phyloP scores from a whole-genome alignment of 1,284 basidiomycete species.

The Chalciporus sp. region DNA sequence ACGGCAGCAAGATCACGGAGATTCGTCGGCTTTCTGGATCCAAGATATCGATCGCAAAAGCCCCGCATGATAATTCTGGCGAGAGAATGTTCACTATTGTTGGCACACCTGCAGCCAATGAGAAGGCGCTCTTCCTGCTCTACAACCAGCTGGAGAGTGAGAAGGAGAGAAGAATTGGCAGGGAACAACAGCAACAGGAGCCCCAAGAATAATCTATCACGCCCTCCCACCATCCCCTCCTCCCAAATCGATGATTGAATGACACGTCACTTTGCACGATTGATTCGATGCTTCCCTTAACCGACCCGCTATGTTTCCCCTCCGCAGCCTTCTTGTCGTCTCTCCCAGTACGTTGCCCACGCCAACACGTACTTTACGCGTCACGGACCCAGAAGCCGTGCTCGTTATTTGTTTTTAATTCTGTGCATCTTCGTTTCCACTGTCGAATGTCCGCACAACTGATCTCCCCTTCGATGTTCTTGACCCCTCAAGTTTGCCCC shows the following conservation, averaged over 20 bases:
- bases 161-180: constrained; percentile 88
- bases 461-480: constrained; percentile 31
- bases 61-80: constrained; percentile 97
- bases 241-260: constrained; percentile 2
- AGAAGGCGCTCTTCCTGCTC: constrained; percentile 94
- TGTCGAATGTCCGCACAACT: constrained; percentile 29
- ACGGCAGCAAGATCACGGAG: constrained; percentile 98
- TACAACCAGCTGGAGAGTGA: constrained; percentile 97
- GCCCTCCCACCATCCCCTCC: not conserved
- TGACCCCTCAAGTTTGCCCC: constrained; percentile 28
- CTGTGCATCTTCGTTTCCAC: constrained; percentile 26
- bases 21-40: constrained; percentile 96
- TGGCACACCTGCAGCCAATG: constrained; percentile 94
- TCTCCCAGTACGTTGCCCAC: constrained; percentile 16
- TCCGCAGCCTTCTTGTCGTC: constrained; percentile 32
- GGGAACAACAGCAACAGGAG: constrained; percentile 71
- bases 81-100: constrained; percentile 99
- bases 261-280: constrained; percentile 13
- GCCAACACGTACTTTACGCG: constrained; percentile 14
- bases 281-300: constrained; percentile 16
- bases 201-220: constrained; percentile 46
- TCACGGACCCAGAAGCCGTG: constrained; percentile 18
- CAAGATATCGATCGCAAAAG: constrained; percentile 97
- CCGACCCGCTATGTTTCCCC: constrained; percentile 28
- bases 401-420: constrained; percentile 28